Base-by-base conservation (phyloP, 257 asterid genomes). In the Plectranthus barbatus region DNA sequence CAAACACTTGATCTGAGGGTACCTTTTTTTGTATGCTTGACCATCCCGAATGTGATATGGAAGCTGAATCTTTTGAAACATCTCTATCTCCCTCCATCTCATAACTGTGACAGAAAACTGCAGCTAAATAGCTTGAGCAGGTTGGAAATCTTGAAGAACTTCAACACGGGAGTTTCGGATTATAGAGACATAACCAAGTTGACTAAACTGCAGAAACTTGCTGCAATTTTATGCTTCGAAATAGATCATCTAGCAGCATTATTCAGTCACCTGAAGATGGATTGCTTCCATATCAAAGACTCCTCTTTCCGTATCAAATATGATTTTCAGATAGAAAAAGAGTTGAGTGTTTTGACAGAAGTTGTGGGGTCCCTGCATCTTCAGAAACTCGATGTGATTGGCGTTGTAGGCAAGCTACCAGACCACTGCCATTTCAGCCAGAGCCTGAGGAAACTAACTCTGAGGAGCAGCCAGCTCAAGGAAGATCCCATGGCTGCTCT, bases 71-170 rank as follows among this genome's bases (percentile, higher is more conserved):
- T 66, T 51, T 67, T 83, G 70, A 78, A 73, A 60, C 72, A 83
- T 66, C 64, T 83, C 37, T 80, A 83, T 71, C 86, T 83, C 65
- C 90, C 86, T 17, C 86, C 83, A 23, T 56, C 74, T 3, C 90
- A 83, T 56, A 59, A 40, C 8, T 36, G 70, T 19, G 34, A 59
- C 21, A 60, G 73, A 29, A 80, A 71, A 51, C 56, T 83, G 78
- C 70, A 62, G 70, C 69, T 83, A 21, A 42, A 60, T 59, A 68
- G 64, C 37, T 78, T 80, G 50, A 29, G 42, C 62, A 72, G 69
- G 56, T 64, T 83, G 78, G 86, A 80, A 48, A 62, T 70, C 34
- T 37, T 83, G 9, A 83, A 80, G 47, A 83, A 83, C 64, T 76
- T 80, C 1, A 79, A 83, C 60, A 70, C 84, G 23, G 62, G 77